Evolutionary conservation across 768 basidiomycete species (phyloP).

Genomic region (Chiua virens): DNA sequence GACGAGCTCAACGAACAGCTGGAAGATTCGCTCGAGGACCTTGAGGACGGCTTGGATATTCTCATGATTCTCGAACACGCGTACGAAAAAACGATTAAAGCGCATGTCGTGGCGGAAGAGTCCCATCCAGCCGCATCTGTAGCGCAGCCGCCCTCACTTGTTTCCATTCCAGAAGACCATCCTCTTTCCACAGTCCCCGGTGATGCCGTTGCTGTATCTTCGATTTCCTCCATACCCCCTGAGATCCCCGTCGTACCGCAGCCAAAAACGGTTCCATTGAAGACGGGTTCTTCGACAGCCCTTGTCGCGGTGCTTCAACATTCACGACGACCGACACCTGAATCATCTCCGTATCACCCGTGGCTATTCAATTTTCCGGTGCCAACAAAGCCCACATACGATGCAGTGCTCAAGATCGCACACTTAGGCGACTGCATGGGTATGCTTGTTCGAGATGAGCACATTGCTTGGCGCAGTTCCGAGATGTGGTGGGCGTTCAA

Average conservation of each 20-base stretch:
- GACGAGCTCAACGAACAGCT: conserved; percentile 47
- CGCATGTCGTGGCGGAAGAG: conserved; percentile 48
- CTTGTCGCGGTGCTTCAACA: conserved; percentile 64
- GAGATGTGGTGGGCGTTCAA: conserved; percentile 94
- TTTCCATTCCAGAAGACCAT: conserved; percentile 24
- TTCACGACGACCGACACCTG: conserved; percentile 17
- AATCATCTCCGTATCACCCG: conserved; percentile 19
- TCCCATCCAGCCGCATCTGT: conserved; percentile 1
- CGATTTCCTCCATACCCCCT: conserved; percentile 9
- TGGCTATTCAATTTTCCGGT: conserved; percentile 15
- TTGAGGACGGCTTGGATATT: conserved; percentile 69
- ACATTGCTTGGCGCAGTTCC: conserved; percentile 80
- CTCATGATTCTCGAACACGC: conserved; percentile 69
- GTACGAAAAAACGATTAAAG: conserved; percentile 63
- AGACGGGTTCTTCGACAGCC: conserved; percentile 66
- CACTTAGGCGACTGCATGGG: conserved; percentile 89
- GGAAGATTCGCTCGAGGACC: conserved; percentile 53
- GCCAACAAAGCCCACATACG: conserved; percentile 38
- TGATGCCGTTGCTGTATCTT: background rate
- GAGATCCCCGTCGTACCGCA: conserved; percentile 15
- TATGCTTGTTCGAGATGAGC: conserved; percentile 76
- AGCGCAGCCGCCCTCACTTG: conserved; percentile 13
- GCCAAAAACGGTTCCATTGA: conserved; percentile 39
- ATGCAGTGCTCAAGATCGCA: conserved; percentile 75
- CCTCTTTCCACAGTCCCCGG: background rate